A percentile compares a stretch with the other conserved stretches of the same genome.
Conservation (phyloP, 345 rosid genomes). For the Sapria himalayana region DNA sequence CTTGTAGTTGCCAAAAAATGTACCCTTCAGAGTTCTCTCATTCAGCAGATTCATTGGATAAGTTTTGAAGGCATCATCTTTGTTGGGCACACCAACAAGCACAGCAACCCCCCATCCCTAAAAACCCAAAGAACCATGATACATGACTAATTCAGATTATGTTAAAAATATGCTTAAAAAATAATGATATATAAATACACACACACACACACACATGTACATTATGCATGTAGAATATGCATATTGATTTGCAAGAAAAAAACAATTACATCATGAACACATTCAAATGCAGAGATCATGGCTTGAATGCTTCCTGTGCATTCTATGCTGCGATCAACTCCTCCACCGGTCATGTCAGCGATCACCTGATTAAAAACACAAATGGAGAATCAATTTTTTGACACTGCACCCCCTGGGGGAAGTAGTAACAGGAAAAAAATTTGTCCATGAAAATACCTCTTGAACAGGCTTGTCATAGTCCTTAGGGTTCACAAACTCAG, state of each 20-base stretch:
- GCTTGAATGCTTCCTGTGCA: conserved; percentile 14
- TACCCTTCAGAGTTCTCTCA: conserved; percentile 33
- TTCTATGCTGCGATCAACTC: conserved; percentile 22
- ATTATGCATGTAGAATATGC: no score
- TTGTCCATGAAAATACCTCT: conserved; percentile 16
- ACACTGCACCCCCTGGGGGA: no score
- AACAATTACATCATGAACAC: conserved; percentile 16
- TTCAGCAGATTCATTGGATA: conserved; percentile 23
- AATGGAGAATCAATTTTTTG: neutral
- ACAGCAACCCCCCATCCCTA: conserved; percentile 47
- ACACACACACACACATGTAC: no score
- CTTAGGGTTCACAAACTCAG: conserved; percentile 50
- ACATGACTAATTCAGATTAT: no score
- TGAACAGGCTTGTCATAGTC: conserved; percentile 53
- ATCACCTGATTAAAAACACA: conserved; percentile 10
- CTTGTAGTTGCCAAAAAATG: conserved; percentile 43
- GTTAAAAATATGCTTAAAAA: no score
- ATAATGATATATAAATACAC: no score
- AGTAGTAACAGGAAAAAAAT: neutral
- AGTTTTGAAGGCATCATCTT: conserved; percentile 30
- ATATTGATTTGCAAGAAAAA: no score
- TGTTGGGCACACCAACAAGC: conserved; percentile 28
- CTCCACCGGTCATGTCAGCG: conserved; percentile 22
- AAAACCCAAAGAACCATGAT: neutral
- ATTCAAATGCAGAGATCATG: no score